Evolutionary conservation across 371 early-diverging fungal genomes (phyloP).

Genomic region (Apophysomyces variabilis): DNA sequence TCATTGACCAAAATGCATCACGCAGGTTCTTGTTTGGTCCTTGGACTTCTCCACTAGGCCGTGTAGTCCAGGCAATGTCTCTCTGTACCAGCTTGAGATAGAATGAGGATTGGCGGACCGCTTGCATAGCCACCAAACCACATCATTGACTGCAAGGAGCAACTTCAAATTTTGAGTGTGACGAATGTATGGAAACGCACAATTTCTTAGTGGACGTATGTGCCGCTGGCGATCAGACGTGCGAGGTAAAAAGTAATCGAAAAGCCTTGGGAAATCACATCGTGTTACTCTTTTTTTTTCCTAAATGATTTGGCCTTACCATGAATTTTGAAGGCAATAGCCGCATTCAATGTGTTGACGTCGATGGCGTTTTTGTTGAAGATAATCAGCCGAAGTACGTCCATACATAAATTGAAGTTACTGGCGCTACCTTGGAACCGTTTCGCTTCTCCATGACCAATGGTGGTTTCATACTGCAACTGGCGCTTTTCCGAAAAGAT

Average conservation of each 20-base stretch:
- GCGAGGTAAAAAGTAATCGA: slow-evolving; percentile 16
- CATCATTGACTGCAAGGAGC: slow-evolving; percentile 12
- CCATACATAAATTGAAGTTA: slow-evolving; percentile 22
- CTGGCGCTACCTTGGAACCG: slow-evolving; percentile 19
- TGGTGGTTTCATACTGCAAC: neutral
- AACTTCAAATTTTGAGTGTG: neutral
- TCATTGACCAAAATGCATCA: neutral
- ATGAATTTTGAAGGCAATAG: slow-evolving; percentile 34
- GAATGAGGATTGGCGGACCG: neutral
- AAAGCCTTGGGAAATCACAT: slow-evolving; percentile 11
- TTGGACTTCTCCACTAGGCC: neutral
- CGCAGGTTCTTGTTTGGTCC: neutral
- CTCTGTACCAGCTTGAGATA: neutral
- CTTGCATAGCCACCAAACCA: slow-evolving; percentile 6
- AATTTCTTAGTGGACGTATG: slow-evolving; percentile 16
- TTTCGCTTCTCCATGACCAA: slow-evolving; percentile 24
- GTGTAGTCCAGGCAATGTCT: neutral
- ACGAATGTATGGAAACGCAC: slow-evolving; percentile 10
- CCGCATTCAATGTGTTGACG: slow-evolving; percentile 25
- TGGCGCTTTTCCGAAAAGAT: slow-evolving; percentile 31
- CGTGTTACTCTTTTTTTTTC: neutral
- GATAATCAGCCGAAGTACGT: slow-evolving; percentile 27
- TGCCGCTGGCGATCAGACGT: slow-evolving; percentile 10
- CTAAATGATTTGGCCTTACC: slow-evolving; percentile 11
- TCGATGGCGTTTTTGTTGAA: slow-evolving; percentile 41